Base-by-base conservation (phyloP, 2,329 filamentous ascomycete species). In the Pezicula radicicola region DNA sequence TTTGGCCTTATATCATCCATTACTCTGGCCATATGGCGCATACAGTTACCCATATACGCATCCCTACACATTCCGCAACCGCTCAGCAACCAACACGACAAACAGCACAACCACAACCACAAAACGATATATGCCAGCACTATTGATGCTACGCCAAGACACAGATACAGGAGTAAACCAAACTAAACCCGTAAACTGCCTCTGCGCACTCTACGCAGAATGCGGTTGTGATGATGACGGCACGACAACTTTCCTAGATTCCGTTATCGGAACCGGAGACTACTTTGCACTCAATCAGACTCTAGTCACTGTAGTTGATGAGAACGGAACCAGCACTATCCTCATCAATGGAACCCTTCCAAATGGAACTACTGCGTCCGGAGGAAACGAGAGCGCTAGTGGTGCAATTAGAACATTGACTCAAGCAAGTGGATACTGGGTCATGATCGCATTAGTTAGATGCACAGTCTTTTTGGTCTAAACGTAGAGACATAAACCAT, bases 261-360 rank as follows among this genome's bases (percentile, higher is more conserved):
- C 78, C 8, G 64, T 92, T 9, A 74, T 92, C 41, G 87, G 85
- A 50, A 79, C 87, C 64, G 84, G 84, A 37, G 83, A 76, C 56
- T 84, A 84, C 58, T 64, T 65, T 3, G 70, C 65, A 3, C 72
- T 88, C 48, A 85, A 91, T 71, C 76, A 81, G 60, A 76, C 75
- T 0, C 59, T 90, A 2, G 77, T 89, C 51, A 78, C 74, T 12
- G 78, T 92, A 1, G 80, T 78, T 2, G 70, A 76, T 49, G 77
- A 87, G 55, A 85, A 89, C 51, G 83, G 83, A 46, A 86, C 78
- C 1, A 70, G 70, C 55, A 85, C 81, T 1, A 78, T 94, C 36
- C 73, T 89, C 28, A 72, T 93, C 65, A 91, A 91, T 66, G 89
- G 89, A n/a, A 88, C 86, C 0, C 72, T 93, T 3, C 80, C 84